Percentiles rank a stretch among this genome's conserved stretches.
Conservation (phyloP, 2,329 filamentous ascomycete species). For the Botrytis elliptica region DNA sequence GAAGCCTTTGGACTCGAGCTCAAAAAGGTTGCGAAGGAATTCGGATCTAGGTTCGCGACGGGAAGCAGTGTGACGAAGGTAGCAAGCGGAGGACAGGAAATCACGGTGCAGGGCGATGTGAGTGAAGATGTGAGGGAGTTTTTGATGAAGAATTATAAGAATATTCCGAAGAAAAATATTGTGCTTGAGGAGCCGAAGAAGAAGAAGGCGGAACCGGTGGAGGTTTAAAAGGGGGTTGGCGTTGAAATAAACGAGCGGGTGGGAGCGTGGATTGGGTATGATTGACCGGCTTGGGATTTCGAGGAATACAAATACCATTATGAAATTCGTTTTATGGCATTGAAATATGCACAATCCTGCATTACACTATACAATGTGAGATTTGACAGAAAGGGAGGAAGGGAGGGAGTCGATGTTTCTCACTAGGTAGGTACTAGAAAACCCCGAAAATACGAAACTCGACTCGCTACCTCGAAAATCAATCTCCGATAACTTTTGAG, state of each 20-base stretch:
- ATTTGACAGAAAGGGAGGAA: not conserved
- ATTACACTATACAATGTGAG: not conserved
- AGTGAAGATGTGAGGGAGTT: conserved; percentile 94
- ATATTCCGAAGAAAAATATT: conserved; percentile 92
- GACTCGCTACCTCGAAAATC: not conserved
- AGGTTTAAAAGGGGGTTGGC: not conserved
- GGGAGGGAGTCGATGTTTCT: not conserved
- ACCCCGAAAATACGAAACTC: not conserved
- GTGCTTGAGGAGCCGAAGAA: conserved; percentile 95
- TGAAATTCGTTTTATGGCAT: not conserved
- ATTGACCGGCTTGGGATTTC: not conserved
- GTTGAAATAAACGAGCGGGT: not conserved
- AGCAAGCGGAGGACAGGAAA: conserved; percentile 84
- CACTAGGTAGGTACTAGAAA: not conserved
- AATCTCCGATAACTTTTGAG: not conserved
- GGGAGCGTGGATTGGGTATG: not conserved
- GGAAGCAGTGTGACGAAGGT: conserved; percentile 90
- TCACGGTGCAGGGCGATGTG: conserved; percentile 95
- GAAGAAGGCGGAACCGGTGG: conserved; percentile 64
- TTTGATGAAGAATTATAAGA: conserved; percentile 81
- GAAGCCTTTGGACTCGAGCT: conserved; percentile 89
- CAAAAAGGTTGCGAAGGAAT: conserved; percentile 94
- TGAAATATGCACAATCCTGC: not conserved
- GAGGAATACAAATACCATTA: not conserved
- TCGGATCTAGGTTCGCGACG: conserved; percentile 98